Evolutionary conservation across 148 eudicot genomes (phyloP).

Genomic region (Salicornia ramosissima): DNA sequence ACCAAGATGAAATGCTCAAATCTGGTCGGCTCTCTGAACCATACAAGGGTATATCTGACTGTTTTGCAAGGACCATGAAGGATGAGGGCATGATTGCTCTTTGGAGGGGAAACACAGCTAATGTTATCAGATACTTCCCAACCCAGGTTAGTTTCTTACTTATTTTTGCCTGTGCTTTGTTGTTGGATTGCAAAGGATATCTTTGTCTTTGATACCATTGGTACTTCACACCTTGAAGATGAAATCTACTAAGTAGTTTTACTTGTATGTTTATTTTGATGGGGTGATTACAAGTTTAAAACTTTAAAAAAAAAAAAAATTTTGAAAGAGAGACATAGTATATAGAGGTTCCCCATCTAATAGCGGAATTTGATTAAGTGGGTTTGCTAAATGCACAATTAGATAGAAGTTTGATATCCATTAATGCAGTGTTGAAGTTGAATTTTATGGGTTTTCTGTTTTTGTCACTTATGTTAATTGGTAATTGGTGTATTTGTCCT

Average conservation of each 20-base stretch:
- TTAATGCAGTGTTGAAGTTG: no score
- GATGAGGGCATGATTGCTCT: constrained; percentile 70
- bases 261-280: no score
- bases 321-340: background rate
- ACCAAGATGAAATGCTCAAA: constrained; percentile 78
- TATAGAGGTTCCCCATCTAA: background rate
- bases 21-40: constrained; percentile 67
- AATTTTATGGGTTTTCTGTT: background rate
- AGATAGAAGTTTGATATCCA: no score
- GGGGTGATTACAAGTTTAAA: no score
- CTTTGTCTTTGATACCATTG: background rate
- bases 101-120: constrained; percentile 78
- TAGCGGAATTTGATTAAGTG: background rate
- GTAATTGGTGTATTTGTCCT: background rate
- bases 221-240: background rate
- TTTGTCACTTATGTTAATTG: background rate
- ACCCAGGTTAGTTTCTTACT: constrained; percentile 48
- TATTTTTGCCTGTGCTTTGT: background rate
- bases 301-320: no score
- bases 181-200: background rate
- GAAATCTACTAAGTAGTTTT: no score
- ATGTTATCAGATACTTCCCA: constrained; percentile 86
- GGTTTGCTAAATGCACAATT: background rate
- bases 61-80: constrained; percentile 63
- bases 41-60: constrained; percentile 63